Evolutionary conservation across 345 rosid species (phyloP).

Genomic region (Erysimum cheiranthoides): DNA sequence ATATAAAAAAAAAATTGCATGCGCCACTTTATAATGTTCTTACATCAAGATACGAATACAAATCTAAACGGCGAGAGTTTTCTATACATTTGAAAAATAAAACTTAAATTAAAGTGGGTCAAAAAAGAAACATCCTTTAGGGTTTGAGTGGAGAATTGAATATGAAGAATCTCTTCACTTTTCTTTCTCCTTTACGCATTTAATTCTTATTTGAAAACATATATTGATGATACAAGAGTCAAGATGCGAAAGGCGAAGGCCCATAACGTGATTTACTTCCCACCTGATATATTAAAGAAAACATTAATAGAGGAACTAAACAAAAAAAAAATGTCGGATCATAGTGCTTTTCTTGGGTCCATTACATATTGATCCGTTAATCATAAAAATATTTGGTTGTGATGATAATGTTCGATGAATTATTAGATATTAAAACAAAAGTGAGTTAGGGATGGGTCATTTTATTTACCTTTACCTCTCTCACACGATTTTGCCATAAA

Average conservation of each 20-base stretch:
- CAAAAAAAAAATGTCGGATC: neutral
- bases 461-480: slow-evolving; percentile 61
- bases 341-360: slow-evolving; percentile 25
- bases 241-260: neutral
- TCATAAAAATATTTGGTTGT: slow-evolving; percentile 8
- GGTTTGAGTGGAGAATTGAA: slow-evolving; percentile 43
- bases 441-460: slow-evolving; percentile 8
- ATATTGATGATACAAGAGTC: neutral
- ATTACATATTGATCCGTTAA: slow-evolving; percentile 11
- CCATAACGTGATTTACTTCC: slow-evolving; percentile 33
- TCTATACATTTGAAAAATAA: slow-evolving; percentile 24
- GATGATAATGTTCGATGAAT: slow-evolving; percentile 26
- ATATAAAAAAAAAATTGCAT: neutral
- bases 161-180: slow-evolving; percentile 38
- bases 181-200: slow-evolving; percentile 36
- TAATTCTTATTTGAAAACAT: neutral
- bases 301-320: slow-evolving; percentile 5
- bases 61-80: slow-evolving; percentile 35
- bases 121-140: slow-evolving; percentile 33
- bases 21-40: neutral
- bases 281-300: slow-evolving; percentile 23
- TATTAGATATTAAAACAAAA: neutral
- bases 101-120: slow-evolving; percentile 33
- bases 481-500: slow-evolving; percentile 67
- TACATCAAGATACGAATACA: neutral